Conservation (phyloP, 1,284 basidiomycete species). For the Hemileia vastatrix region DNA sequence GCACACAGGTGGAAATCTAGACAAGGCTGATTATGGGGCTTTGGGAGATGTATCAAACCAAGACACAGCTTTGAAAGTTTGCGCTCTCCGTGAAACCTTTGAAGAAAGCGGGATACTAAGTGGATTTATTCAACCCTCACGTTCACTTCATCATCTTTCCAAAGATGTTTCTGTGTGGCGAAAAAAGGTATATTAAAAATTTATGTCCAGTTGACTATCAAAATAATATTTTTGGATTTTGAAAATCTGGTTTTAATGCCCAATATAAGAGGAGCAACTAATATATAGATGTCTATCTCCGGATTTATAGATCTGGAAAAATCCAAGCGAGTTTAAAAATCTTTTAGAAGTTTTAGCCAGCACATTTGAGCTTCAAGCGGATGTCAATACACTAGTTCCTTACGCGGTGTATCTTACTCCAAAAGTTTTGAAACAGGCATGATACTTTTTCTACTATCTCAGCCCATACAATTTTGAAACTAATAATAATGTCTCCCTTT, state of each 20-base stretch:
- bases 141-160: constrained; percentile 1
- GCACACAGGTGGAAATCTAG: constrained; percentile 32
- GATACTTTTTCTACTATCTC: neutral
- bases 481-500: constrained; percentile 24
- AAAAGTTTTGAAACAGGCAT: neutral
- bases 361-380: neutral
- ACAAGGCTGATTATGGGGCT: constrained; percentile 8
- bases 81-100: constrained; percentile 35
- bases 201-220: constrained; percentile 19
- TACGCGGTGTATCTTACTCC: constrained; percentile 28
- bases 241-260: neutral
- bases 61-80: constrained; percentile 23
- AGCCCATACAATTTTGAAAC: no score
- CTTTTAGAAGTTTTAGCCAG: neutral
- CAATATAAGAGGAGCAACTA: neutral
- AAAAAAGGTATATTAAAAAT: constrained; percentile 9
- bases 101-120: constrained; percentile 35
- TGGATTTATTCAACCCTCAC: constrained; percentile 18
- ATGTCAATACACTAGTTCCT: constrained; percentile 21
- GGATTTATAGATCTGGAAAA: neutral
- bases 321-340: neutral
- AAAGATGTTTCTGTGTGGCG: constrained; percentile 7
- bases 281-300: neutral
- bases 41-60: neutral
- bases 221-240: neutral